Evolutionary conservation across 2,329 filamentous ascomycete genomes (phyloP).

Genomic region (Chaetomiaceae sp.): DNA sequence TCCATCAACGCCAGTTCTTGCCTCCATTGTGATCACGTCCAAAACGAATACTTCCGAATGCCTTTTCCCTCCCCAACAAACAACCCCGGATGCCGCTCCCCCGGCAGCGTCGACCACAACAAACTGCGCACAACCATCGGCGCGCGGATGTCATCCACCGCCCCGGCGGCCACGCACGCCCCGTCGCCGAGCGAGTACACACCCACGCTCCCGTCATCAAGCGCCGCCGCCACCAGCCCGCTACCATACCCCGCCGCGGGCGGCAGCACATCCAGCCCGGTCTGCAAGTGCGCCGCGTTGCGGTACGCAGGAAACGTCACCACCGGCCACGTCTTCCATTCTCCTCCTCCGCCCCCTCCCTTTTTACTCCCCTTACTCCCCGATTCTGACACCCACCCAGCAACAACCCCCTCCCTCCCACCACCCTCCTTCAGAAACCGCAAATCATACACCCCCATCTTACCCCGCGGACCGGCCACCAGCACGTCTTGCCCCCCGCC

Average conservation of each 20-base stretch:
- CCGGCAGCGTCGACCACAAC: conserved; percentile 40
- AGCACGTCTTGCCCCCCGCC: no score
- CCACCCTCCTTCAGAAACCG: conserved; percentile 37
- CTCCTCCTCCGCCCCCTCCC: neutral
- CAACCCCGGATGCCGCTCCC: conserved; percentile 41
- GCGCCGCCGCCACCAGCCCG: conserved; percentile 48
- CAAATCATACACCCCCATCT: conserved; percentile 51
- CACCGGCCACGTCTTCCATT: conserved; percentile 29
- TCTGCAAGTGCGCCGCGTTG: conserved; percentile 41
- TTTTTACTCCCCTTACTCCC: neutral
- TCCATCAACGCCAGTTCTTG: neutral
- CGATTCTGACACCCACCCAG: no score
- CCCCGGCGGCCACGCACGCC: conserved; percentile 28
- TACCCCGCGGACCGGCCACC: conserved; percentile 43
- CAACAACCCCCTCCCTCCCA: neutral
- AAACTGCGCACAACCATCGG: conserved; percentile 35
- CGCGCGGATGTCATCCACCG: conserved; percentile 19
- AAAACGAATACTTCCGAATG: conserved; percentile 41
- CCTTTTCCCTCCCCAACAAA: conserved; percentile 37
- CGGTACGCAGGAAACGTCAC: conserved; percentile 44
- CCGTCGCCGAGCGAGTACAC: conserved; percentile 47
- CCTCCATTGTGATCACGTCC: conserved; percentile 27
- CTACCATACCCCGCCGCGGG: conserved; percentile 28
- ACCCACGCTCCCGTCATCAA: conserved; percentile 41
- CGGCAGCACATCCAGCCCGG: conserved; percentile 44